phyloP scores from a whole-genome alignment of 148 eudicot genomes.

The Rhododendron ovatum region DNA sequence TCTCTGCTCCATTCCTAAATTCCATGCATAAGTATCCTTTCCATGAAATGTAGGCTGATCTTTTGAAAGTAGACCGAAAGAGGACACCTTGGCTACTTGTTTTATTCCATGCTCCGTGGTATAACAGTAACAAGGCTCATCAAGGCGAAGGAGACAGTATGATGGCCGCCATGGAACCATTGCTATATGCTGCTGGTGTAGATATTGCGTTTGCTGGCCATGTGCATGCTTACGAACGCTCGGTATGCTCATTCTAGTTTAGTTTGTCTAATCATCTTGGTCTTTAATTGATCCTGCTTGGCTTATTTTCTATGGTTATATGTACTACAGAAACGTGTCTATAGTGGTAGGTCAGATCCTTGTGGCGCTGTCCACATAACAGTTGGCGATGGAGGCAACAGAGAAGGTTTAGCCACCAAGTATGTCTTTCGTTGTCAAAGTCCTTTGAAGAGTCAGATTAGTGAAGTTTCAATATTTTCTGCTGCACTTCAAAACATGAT shows the following conservation, averaged over 20 bases:
- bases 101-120: conserved; percentile 92
- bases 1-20: not conserved
- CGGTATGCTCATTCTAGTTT: conserved; percentile 42
- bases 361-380: conserved; percentile 97
- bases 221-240: conserved; percentile 95
- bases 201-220: conserved; percentile 88
- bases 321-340: conserved; percentile 61
- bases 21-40: not conserved
- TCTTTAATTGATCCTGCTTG: not conserved
- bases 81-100: conserved; percentile 91
- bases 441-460: not conserved
- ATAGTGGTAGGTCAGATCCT: conserved; percentile 53
- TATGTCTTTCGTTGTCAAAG: conserved; percentile 20
- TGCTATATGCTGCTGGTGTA: conserved; percentile 87
- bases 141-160: conserved; percentile 88
- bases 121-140: conserved; percentile 88
- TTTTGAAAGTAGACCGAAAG: conserved; percentile 72
- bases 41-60: conserved; percentile 62
- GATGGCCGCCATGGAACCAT: conserved; percentile 83
- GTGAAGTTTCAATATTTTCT: not conserved
- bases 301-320: conserved; percentile 7
- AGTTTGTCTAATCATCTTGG: not conserved
- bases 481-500: not conserved
- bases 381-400: conserved; percentile 95
- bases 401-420: conserved; percentile 86